These are phyloP conservation scores for Dendrobium officinale DNA, from an alignment of 106 monocot species.

Conservation along the genomic window DNA sequence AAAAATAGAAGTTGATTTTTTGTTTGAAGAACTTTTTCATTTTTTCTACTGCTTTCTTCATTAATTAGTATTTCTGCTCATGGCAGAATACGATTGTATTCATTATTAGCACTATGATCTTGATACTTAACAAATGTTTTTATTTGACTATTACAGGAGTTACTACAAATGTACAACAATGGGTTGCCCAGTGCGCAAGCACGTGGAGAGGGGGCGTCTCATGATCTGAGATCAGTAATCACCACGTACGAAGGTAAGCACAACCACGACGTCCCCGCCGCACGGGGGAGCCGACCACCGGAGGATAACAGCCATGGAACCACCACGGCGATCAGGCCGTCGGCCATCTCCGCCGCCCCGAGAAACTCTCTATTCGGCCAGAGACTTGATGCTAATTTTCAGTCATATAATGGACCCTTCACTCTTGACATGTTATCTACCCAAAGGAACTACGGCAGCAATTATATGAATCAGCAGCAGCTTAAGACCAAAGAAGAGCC, in stretches of 20 bases:
- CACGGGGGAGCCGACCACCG: slow-evolving; percentile 30
- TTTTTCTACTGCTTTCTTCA: neutral
- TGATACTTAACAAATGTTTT: neutral
- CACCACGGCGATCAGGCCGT: slow-evolving; percentile 22
- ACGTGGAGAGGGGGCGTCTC: slow-evolving; percentile 83
- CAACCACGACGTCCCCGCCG: slow-evolving; percentile 81
- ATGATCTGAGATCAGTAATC: slow-evolving; percentile 64
- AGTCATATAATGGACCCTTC: neutral
- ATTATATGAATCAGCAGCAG: neutral
- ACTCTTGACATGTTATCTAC: neutral
- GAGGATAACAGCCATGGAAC: neutral
- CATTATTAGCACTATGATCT: no score
- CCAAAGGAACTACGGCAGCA: neutral
- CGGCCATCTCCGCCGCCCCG: slow-evolving; percentile 7
- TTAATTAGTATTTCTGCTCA: no score
- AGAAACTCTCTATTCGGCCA: neutral
- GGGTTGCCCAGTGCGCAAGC: slow-evolving; percentile 80
- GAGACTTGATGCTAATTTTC: neutral
- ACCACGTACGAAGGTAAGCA: slow-evolving; percentile 97
- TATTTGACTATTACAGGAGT: slow-evolving; percentile 41
- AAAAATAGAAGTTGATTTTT: no score
- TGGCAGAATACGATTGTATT: no score
- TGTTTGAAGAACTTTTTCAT: no score
- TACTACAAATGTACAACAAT: slow-evolving; percentile 90
- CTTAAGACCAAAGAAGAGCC: slow-evolving; percentile 13